These are phyloP conservation scores for Cordyceps sp. DNA, from an alignment of 2,329 filamentous ascomycete genomes.

Conservation along the genomic window DNA sequence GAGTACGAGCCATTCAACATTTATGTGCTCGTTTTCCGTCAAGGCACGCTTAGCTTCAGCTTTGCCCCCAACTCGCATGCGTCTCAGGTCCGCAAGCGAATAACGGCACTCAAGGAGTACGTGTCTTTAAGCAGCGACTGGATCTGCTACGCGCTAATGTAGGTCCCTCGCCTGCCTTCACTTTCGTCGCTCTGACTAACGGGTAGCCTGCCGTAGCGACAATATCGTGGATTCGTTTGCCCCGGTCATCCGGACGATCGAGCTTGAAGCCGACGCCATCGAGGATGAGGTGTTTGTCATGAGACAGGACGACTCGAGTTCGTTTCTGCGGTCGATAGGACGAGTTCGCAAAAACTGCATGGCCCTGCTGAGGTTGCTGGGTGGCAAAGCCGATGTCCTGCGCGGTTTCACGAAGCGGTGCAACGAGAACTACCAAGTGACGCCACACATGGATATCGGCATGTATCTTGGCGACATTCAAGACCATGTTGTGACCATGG, in stretches of 20 bases:
- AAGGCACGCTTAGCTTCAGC: constrained; percentile 89
- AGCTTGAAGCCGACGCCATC: constrained; percentile 78
- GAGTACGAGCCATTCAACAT: constrained; percentile 93
- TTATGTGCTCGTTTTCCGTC: constrained; percentile 91
- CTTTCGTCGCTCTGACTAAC: constrained; percentile 8
- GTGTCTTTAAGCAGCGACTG: constrained; percentile 90
- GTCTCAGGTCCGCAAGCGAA: constrained; percentile 76
- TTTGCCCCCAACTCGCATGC: constrained; percentile 80
- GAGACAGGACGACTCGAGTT: constrained; percentile 74
- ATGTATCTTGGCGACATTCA: constrained; percentile 96
- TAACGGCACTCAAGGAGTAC: constrained; percentile 85
- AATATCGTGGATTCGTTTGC: constrained; percentile 96
- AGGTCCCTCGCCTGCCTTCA: constrained; percentile 18
- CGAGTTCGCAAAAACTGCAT: constrained; percentile 88
- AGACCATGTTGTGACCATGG: constrained; percentile 98
- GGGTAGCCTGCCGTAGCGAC: constrained; percentile 37
- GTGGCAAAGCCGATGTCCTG: constrained; percentile 96
- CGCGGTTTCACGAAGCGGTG: constrained; percentile 96
- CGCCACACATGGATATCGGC: constrained; percentile 88
- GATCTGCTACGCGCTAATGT: constrained; percentile 98
- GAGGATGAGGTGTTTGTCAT: constrained; percentile 93
- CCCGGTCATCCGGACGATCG: constrained; percentile 73
- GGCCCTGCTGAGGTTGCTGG: constrained; percentile 78
- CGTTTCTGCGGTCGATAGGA: constrained; percentile 76
- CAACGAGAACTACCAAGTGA: constrained; percentile 93